Evolutionary conservation across 805 yeast species (phyloP).

Genomic region (Metschnikowia orientalis): DNA sequence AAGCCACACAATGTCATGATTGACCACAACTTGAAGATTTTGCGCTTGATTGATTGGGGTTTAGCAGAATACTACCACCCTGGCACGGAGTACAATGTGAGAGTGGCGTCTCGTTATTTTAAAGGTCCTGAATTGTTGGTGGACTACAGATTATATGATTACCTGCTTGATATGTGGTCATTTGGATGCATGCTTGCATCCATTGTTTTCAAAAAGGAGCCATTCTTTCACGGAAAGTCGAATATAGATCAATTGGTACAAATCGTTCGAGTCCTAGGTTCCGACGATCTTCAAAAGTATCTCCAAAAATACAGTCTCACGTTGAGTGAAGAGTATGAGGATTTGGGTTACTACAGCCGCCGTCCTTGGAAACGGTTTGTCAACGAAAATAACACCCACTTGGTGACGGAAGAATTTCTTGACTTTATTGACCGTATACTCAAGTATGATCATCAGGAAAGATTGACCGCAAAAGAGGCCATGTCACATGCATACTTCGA

Average conservation of each 20-base stretch:
- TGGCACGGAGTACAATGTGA: slow-evolving; percentile 82
- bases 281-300: slow-evolving; percentile 66
- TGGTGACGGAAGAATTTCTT: slow-evolving; percentile 52
- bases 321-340: slow-evolving; percentile 76
- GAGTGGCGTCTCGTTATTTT: slow-evolving; percentile 88
- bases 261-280: slow-evolving; percentile 83
- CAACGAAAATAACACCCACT: slow-evolving; percentile 48
- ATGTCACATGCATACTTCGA: slow-evolving; percentile 71
- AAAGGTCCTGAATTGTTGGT: slow-evolving; percentile 90
- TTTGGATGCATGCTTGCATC: slow-evolving; percentile 90
- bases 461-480: slow-evolving; percentile 86
- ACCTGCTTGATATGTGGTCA: slow-evolving; percentile 87
- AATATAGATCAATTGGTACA: slow-evolving; percentile 90
- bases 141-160: slow-evolving; percentile 79
- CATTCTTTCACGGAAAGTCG: slow-evolving; percentile 87
- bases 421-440: slow-evolving; percentile 71
- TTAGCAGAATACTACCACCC: slow-evolving; percentile 89
- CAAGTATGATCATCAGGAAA: slow-evolving; percentile 80
- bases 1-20: slow-evolving; percentile 94
- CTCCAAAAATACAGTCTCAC: slow-evolving; percentile 63
- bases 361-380: slow-evolving; percentile 65
- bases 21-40: slow-evolving; percentile 58
- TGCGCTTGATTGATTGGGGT: slow-evolving; percentile 92
- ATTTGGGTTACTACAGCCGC: slow-evolving; percentile 60
- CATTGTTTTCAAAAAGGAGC: slow-evolving; percentile 83